Conservation (phyloP, 2,329 filamentous ascomycete genomes). For the Dactylella cylindrospora region DNA sequence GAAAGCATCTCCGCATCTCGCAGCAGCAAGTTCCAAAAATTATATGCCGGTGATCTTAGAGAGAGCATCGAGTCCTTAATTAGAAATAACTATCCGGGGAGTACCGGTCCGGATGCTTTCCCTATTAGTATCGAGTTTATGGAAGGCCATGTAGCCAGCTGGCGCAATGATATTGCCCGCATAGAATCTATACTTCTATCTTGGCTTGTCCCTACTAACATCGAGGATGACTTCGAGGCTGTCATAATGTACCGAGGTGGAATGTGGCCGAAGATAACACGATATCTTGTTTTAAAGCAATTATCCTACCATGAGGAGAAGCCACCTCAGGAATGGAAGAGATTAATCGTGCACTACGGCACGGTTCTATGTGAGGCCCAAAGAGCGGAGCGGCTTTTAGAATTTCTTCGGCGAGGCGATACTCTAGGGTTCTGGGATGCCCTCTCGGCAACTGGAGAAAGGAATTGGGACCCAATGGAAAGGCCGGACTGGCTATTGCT, state of each 20-base stretch:
- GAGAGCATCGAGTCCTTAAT: constrained; percentile 43
- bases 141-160: constrained; percentile 5
- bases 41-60: constrained; percentile 40
- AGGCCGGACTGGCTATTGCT: constrained; percentile 66
- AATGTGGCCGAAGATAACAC: constrained; percentile 41
- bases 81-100: constrained; percentile 29
- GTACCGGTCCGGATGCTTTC: constrained; percentile 1
- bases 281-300: constrained; percentile 10
- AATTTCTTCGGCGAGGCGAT: constrained; percentile 48
- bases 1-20: constrained; percentile 20
- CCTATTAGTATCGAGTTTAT: constrained; percentile 1
- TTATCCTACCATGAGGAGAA: constrained; percentile 8
- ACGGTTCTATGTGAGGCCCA: constrained; percentile 54
- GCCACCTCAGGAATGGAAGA: constrained; percentile 51
- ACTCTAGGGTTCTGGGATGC: constrained; percentile 49
- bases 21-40: constrained; percentile 28
- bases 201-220: constrained; percentile 9
- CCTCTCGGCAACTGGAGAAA: constrained; percentile 54
- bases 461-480: constrained; percentile 60
- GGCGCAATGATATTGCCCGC: constrained; percentile 5
- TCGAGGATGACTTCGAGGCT: constrained; percentile 1
- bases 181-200: constrained; percentile 9
- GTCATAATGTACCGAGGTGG: constrained; percentile 31
- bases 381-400: constrained; percentile 54
- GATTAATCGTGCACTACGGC: constrained; percentile 53